A percentile compares a stretch with the other conserved stretches of the same genome.
phyloP scores from a whole-genome alignment of 108 stramenopile species.

The Nannochloropsis oceanica region DNA sequence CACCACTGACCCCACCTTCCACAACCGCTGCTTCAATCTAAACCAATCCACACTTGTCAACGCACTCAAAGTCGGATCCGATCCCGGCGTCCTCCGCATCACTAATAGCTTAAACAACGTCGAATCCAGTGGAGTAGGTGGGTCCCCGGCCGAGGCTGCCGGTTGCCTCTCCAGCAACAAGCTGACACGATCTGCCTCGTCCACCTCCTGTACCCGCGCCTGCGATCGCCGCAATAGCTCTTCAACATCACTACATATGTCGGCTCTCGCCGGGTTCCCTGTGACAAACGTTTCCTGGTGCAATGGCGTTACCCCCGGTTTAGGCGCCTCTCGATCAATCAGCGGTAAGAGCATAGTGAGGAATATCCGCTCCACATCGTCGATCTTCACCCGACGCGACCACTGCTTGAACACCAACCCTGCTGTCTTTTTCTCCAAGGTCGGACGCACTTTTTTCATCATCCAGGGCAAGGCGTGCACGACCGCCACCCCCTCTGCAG shows the following conservation, averaged over 20 bases:
- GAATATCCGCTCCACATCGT: not conserved
- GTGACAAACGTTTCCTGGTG: not conserved
- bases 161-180: not conserved
- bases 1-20: not conserved
- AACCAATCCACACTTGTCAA: not conserved
- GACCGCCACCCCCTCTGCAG: not conserved
- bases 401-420: not conserved
- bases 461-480: not conserved
- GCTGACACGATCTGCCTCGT: not conserved
- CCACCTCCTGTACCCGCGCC: not conserved
- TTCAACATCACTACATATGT: not conserved
- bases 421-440: not conserved
- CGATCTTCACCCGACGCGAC: not conserved
- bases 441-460: not conserved
- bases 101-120: not conserved
- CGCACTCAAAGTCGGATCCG: not conserved
- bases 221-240: not conserved
- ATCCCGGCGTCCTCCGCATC: not conserved
- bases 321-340: not conserved
- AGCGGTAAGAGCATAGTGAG: not conserved
- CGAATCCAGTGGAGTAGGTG: not conserved
- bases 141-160: not conserved
- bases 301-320: not conserved
- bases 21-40: not conserved
- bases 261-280: not conserved